phyloP scores from a whole-genome alignment of 176 grass and related monocot genomes.

The Oryza meridionalis region DNA sequence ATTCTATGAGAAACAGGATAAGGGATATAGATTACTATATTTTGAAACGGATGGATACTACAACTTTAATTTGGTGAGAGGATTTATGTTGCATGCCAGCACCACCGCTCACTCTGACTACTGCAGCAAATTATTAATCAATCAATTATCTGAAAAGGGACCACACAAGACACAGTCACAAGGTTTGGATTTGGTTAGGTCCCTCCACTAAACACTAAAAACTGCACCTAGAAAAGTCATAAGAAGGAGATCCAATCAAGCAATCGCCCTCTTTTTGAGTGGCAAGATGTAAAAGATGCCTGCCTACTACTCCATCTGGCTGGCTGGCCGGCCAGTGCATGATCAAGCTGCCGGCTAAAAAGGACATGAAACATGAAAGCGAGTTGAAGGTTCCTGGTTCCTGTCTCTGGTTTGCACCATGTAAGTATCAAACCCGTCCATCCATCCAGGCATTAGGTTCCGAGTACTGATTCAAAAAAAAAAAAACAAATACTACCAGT shows the following conservation, averaged over 20 bases:
- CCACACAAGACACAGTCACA: neutral
- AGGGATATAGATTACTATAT: too few relatives aligned
- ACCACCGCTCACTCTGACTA: conserved; percentile 6
- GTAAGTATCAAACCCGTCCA: too few relatives aligned
- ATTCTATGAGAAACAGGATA: too few relatives aligned
- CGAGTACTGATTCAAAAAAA: too few relatives aligned
- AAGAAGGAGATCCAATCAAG: neutral
- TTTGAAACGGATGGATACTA: too few relatives aligned
- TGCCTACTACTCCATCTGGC: too few relatives aligned
- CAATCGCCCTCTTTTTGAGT: conserved; percentile 20
- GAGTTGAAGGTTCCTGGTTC: neutral
- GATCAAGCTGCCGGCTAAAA: neutral
- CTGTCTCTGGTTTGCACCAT: neutral
- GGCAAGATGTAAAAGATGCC: conserved; percentile 6
- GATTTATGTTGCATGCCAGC: conserved; percentile 11
- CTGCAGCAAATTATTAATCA: conserved; percentile 23
- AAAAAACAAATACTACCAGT: too few relatives aligned
- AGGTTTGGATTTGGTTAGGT: conserved; percentile 22
- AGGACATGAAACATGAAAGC: neutral
- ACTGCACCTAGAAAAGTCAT: neutral
- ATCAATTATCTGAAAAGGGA: conserved; percentile 18
- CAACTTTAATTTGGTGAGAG: neutral
- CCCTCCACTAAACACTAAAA: conserved; percentile 7
- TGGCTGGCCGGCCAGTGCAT: neutral
- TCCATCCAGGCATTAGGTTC: too few relatives aligned